Evolutionary conservation across 306 rosid species (phyloP).

Genomic region (Cucumis sativus): Cucumber_9930_V3 NC_026660.2:15593001-15593500

Average conservation of each 20-base stretch:
- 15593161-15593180: background rate
- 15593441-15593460: too few relatives aligned
- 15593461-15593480: too few relatives aligned
- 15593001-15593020: background rate
- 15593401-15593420: background rate
- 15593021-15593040: background rate
- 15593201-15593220: background rate
- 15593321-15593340: background rate
- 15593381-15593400: too few relatives aligned
- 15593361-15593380: too few relatives aligned
- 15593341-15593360: too few relatives aligned
- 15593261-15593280: too few relatives aligned
- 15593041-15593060: background rate
- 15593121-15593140: background rate
- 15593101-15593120: background rate
- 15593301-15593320: background rate
- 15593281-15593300: too few relatives aligned
- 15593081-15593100: background rate
- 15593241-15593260: too few relatives aligned
- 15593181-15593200: background rate
- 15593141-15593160: background rate
- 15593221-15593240: background rate
- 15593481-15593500: background rate
- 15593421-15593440: too few relatives aligned
- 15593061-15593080: background rate